Conservation (phyloP, 2,329 filamentous ascomycete species). For the Pseudogymnoascus sp. region DNA sequence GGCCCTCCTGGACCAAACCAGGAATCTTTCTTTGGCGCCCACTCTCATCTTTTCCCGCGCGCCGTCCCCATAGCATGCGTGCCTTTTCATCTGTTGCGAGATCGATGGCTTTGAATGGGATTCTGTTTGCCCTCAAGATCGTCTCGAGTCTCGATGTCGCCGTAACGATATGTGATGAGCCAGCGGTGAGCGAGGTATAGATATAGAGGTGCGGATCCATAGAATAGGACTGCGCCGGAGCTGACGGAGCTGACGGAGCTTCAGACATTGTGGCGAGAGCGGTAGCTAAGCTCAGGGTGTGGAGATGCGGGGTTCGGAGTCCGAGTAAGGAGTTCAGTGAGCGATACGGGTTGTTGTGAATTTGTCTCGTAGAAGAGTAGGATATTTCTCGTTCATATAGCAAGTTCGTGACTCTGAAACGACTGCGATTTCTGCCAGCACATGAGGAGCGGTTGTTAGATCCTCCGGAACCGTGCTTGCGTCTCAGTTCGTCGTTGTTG, state of each 20-base stretch:
- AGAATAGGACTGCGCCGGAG: conserved; percentile 25
- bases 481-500: conserved; percentile 5
- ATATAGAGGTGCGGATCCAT: conserved; percentile 75
- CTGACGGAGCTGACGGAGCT: conserved; percentile 17
- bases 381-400: not conserved
- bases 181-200: conserved; percentile 91
- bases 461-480: conserved; percentile 3
- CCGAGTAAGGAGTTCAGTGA: not conserved
- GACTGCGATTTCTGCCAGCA: conserved; percentile 6
- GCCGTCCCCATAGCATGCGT: conserved; percentile 77
- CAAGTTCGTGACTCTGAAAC: not conserved
- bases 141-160: conserved; percentile 93
- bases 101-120: conserved; percentile 89
- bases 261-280: conserved; percentile 21
- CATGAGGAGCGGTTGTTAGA: conserved; percentile 5
- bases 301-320: conserved; percentile 2
- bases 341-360: not conserved
- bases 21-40: conserved; percentile 70
- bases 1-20: conserved; percentile 76
- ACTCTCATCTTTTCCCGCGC: conserved; percentile 61
- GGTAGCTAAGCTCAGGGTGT: not conserved
- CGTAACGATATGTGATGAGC: conserved; percentile 92
- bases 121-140: conserved; percentile 87
- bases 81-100: conserved; percentile 84
- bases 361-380: not conserved